Base-by-base conservation (phyloP, 805 yeast species). In the Maudiozyma saulgeensis region DNA sequence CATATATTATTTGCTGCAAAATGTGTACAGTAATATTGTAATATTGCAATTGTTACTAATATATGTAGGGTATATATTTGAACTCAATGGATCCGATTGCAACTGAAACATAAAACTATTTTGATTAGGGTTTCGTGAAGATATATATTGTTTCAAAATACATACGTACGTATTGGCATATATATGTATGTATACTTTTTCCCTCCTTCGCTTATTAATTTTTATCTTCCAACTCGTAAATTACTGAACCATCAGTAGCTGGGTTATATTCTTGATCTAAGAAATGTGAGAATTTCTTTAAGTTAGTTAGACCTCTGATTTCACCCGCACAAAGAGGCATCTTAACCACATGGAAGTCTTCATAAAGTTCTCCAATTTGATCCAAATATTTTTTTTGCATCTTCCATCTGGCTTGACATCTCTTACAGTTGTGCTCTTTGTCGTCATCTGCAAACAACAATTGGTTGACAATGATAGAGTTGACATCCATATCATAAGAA, bases 261-360 rank as follows among this genome's bases (percentile, higher is more conserved):
- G 91, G 88, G 61, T 83, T 79, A 60, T 85, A 87, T 31, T 93
- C 93, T 41, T 81, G 76, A 46, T 88, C 69, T 60, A 91, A 77
- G 72, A 84, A 88, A 61, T 80, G 77, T 32, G 96, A 87, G 63
- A 93, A 93, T 66, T 81, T 79, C 66, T 79, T 82, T 68, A 93
- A 76, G 63, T 89, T 87, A 49, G 84, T 85, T 54, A 87, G 74
- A 34, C 99, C 99, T 69, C 99, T 81, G 49, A 93, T 93, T 71
- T 93, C 99, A 56, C 85, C 80, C 44, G 96, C 96, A 56, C 93
- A 80, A 64, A 91, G 79, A 2, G 99, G 99, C 82, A 93, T 85
- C 71, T 88, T 89, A 34, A 93, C 93, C 59, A 93, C 75, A 64
- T 95, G 97, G 76, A 91, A 93, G 68, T 93, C 99, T 69, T 93